These are phyloP conservation scores for Taiozyma sp. DNA, from an alignment of 1,139 yeast genomes.

Conservation along the genomic window DNA sequence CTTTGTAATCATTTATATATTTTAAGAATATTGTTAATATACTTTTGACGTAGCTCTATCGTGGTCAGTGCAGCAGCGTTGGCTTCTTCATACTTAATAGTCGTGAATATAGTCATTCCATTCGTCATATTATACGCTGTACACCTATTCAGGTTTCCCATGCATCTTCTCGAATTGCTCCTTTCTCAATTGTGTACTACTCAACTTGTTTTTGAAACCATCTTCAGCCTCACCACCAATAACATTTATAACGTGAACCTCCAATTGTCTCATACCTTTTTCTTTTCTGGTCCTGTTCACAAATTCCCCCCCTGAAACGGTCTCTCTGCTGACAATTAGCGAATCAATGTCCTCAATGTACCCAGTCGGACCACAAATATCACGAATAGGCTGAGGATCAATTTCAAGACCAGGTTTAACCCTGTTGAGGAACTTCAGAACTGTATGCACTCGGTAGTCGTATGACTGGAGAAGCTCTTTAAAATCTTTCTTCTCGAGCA, in stretches of 20 bases:
- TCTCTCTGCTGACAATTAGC: slow-evolving; percentile 77
- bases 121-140: neutral
- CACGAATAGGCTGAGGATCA: slow-evolving; percentile 60
- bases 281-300: slow-evolving; percentile 63
- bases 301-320: slow-evolving; percentile 66
- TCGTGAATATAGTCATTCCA: neutral
- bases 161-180: slow-evolving; percentile 10
- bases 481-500: slow-evolving; percentile 72
- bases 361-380: slow-evolving; percentile 94
- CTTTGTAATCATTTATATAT: too few species aligned
- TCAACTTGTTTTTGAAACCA: slow-evolving; percentile 68
- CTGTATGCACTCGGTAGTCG: slow-evolving; percentile 43
- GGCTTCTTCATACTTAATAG: neutral
- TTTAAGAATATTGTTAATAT: too few species aligned
- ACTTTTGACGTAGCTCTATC: too few species aligned
- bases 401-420: slow-evolving; percentile 40
- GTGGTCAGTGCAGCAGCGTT: too few species aligned
- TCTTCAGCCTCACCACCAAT: slow-evolving; percentile 60
- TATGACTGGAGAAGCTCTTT: slow-evolving; percentile 61
- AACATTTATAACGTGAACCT: slow-evolving; percentile 60
- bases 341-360: slow-evolving; percentile 71
- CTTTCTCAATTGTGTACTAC: slow-evolving; percentile 59
- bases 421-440: slow-evolving; percentile 42
- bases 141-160: neutral
- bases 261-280: slow-evolving; percentile 49